Conservation (phyloP, 2,329 filamentous ascomycete genomes). For the Bipolaris gigantea region DNA sequence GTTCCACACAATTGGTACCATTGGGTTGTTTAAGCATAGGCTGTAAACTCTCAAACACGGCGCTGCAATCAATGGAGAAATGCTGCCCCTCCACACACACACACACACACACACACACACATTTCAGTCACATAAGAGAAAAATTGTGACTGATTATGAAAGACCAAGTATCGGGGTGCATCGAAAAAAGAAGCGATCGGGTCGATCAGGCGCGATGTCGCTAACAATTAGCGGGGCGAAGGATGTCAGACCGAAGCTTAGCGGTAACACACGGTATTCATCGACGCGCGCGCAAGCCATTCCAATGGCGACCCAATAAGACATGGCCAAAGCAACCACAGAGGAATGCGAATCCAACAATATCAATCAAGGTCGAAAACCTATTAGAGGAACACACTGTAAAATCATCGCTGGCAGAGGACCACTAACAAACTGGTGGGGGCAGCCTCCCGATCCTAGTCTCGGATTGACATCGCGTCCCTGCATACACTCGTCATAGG, state of each 20-base stretch:
- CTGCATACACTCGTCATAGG: conserved; percentile 25
- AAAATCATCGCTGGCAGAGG: not conserved
- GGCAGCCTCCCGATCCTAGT: conserved; percentile 11
- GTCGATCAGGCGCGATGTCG: conserved; percentile 8
- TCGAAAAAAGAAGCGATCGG: conserved; percentile 11
- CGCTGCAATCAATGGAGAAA: not conserved
- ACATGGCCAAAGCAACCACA: not conserved
- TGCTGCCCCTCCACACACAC: not conserved
- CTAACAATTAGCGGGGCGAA: conserved; percentile 8
- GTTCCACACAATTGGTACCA: no score
- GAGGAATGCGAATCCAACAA: not conserved
- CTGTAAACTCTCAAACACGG: not conserved
- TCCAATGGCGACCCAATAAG: not conserved
- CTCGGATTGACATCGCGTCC: conserved; percentile 15
- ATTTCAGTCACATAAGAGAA: not conserved
- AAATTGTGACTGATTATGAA: not conserved
- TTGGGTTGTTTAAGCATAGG: not conserved
- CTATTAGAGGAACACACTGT: not conserved
- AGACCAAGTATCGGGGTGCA: not conserved
- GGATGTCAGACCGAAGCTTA: conserved; percentile 11
- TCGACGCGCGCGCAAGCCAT: not conserved
- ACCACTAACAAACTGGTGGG: conserved; percentile 11
- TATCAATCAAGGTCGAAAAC: not conserved
- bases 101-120: no score
- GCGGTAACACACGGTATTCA: not conserved